Evolutionary conservation across 352 stramenopile species (phyloP), one percentile per base, ranked within the genome.

Genomic region (Pythium dissimile): DNA sequence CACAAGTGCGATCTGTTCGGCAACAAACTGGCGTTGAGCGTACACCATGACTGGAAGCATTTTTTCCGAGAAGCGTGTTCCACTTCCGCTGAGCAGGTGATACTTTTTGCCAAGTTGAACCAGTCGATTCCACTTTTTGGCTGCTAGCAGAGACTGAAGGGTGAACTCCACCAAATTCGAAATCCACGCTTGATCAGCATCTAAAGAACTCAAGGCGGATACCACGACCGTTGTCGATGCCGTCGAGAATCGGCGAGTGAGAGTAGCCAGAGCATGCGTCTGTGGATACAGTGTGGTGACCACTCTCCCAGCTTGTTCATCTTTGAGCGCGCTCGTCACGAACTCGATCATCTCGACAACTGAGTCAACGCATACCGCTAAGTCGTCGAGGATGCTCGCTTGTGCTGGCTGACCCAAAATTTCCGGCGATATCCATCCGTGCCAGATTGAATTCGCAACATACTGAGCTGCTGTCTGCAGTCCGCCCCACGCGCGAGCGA

Each of bases 321-420:
- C 54, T 35, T 72, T 72, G 10, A 63, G 21, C 18, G 58, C 37
- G 3, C 42, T 0, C 6, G 57, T 44, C 1, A 75, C 63, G 0
- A 58, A 46, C 32, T 89, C 80, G 24, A 89, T 64, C 77, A 88
- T 86, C 16, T 77, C 71, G 13, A 92, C 53, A n/a, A 88, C 44
- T 1, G 65, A 56, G 20, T 88, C 60, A 3, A 71, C 31, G 31
- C 77, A 89, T 6, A 1, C 69, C 23, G 16, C 62, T 21, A 46
- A 80, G n/a, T 50, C 18, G n/a, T 65, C 49, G 16, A 65, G 32
- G 11, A 37, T 31, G 10, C 27, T 37, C 2, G 26, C 26, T 18
- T 50, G 20, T 18, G 42, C 32, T 12, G 3, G 20, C 16, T 23
- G 37, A 30, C 43, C 11, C 77, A 62, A 52, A 35, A 53, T 66